Base-by-base conservation (phyloP, 2,329 filamentous ascomycete genomes). In the Thermothelomyces thermophilus region DNA sequence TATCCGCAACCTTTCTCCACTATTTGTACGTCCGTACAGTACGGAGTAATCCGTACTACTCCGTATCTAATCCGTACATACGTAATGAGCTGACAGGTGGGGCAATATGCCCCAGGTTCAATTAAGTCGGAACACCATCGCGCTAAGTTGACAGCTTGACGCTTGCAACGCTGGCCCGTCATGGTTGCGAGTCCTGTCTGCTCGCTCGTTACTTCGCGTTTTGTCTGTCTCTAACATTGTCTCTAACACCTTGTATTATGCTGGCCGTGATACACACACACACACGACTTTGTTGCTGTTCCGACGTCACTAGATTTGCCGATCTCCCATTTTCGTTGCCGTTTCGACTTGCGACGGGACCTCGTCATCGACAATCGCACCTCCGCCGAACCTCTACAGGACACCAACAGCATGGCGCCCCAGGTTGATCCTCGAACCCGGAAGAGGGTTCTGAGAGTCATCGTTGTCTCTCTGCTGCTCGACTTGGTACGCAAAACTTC, bases 381-480 rank as follows among this genome's bases (percentile, higher is more conserved):
- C 24, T 9, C 5, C 24, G 9, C 9, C 24, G 24, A 30, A 9
- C 19, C 8, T n/a, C 19, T 5, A 24, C 31, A 44, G 9, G 30
- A 36, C 20, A 30, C 20, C 52, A 9, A 44, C 46, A 41, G 22
- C 24, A 75, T 75, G 72, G 68, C 72, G 37, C 50, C 61, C 11
- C 53, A 62, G 3, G 70, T 80, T 28, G 75, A 79, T 58, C 67
- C 76, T 41, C 66, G 69, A 50, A 74, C 73, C 66, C 82, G 90
- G 55, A 95, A 88, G 71, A 84, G 77, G 71, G 90, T 96, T 57
- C 75, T 97, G 55, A 84, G 78, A 62, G 89, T 97, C 60, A 80
- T 97, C 56, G 90, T 95, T 68, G 76, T 93, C 55, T 96, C 91
- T 47, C 75, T 97, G 35, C 76, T 97, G 14, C 76, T 97, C 11